A percentile compares a stretch with the other conserved stretches of the same genome.
These are phyloP conservation scores for Eucalyptus leucophloia DNA, from an alignment of 345 rosid genomes.

Conservation along the genomic window DNA sequence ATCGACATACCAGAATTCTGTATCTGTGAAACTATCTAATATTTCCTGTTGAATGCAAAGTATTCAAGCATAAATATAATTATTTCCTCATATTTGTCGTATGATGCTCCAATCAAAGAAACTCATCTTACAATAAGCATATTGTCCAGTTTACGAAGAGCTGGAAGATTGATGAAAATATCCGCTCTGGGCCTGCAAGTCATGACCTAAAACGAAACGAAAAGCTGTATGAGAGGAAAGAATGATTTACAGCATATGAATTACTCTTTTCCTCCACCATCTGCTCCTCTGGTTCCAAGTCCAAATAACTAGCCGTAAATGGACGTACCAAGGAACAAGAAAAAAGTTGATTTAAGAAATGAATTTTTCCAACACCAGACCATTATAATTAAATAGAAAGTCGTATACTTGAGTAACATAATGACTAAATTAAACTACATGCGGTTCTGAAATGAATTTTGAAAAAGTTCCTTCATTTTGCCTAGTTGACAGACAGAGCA, in stretches of 20 bases:
- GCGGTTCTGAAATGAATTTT: not conserved
- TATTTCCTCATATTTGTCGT: not conserved
- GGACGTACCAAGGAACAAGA: not conserved
- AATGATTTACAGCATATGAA: not conserved
- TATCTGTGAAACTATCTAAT: conserved; percentile 54
- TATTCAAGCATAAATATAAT: not conserved
- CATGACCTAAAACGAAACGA: conserved; percentile 51
- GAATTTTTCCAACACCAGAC: not conserved
- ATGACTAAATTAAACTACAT: not conserved
- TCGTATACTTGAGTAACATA: not conserved
- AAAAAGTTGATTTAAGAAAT: not conserved
- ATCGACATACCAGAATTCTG: conserved; percentile 95
- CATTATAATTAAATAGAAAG: not conserved
- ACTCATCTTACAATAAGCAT: conserved; percentile 76
- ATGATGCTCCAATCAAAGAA: not conserved
- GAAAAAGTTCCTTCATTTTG: not conserved
- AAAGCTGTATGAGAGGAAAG: not conserved
- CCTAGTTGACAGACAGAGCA: not conserved
- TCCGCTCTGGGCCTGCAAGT: conserved; percentile 88
- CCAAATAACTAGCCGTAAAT: not conserved
- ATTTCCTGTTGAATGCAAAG: conserved; percentile 40
- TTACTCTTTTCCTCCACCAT: not conserved
- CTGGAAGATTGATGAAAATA: conserved; percentile 81
- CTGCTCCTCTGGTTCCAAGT: not conserved
- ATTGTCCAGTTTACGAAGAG: conserved; percentile 75